phyloP scores from a whole-genome alignment of 257 asterid species.

The Paulownia fortunei region DNA sequence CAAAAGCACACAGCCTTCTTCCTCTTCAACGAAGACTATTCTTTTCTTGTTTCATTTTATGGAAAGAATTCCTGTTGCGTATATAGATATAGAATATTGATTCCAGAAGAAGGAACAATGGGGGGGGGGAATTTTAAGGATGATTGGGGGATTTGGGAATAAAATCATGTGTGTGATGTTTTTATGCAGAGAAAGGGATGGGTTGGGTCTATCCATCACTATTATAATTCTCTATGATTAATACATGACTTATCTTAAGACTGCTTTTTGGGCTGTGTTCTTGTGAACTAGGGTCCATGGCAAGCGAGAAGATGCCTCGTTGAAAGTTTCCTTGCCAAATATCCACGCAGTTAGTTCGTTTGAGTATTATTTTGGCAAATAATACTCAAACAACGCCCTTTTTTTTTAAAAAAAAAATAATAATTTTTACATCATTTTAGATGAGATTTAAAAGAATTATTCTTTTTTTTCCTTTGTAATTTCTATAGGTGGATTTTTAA shows the following conservation, averaged over 20 bases:
- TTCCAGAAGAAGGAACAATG: neutral
- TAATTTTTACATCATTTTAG: no score
- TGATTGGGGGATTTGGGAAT: neutral
- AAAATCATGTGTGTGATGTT: neutral
- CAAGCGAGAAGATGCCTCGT: neutral
- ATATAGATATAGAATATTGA: neutral
- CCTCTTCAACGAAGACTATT: neutral
- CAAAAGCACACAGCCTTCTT: neutral
- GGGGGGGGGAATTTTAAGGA: neutral
- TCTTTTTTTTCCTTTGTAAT: no score
- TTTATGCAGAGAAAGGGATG: neutral
- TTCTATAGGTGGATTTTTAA: no score
- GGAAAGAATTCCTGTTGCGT: neutral
- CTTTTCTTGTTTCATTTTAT: neutral
- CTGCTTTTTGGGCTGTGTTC: constrained; percentile 11
- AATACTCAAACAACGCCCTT: no score
- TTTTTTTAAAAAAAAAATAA: no score
- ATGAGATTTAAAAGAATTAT: no score
- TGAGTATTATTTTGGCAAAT: no score
- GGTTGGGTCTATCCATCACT: neutral
- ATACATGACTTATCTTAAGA: neutral
- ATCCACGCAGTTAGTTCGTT: no score
- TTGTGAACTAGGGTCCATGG: neutral
- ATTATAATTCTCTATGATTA: neutral
- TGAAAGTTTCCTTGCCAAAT: no score